Evolutionary conservation across 2,329 filamentous ascomycete species (phyloP).

Genomic region (Fusarium sulawesiense): DNA sequence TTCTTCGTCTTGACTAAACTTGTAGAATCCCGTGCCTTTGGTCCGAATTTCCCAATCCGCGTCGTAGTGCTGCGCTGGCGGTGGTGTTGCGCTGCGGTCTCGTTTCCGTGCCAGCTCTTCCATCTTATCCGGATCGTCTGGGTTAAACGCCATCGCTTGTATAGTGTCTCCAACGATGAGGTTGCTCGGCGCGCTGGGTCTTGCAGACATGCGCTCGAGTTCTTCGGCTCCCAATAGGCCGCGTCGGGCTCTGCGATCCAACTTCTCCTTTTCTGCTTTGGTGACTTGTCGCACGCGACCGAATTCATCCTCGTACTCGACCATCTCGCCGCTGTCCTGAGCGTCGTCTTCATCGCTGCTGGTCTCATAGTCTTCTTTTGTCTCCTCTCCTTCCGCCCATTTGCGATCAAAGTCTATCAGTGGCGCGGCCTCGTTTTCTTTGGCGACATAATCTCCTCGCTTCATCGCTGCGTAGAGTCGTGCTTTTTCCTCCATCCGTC

Average conservation of each 20-base stretch:
- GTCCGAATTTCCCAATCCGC: constrained; percentile 83
- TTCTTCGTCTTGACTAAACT: constrained; percentile 82
- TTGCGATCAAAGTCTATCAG: constrained; percentile 96
- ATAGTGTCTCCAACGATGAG: constrained; percentile 89
- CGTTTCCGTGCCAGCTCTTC: constrained; percentile 79
- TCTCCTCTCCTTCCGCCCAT: constrained; percentile 79
- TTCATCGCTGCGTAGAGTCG: constrained; percentile 90
- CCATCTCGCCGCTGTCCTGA: constrained; percentile 66
- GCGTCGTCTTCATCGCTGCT: constrained; percentile 55
- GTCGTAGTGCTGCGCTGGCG: constrained; percentile 85
- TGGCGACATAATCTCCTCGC: constrained; percentile 81
- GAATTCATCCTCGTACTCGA: constrained; percentile 93
- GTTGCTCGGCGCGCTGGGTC: constrained; percentile 72
- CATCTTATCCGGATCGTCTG: constrained; percentile 79
- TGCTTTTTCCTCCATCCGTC: constrained; percentile 91
- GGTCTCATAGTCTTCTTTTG: constrained; percentile 69
- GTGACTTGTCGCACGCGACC: constrained; percentile 83
- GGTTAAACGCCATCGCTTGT: constrained; percentile 84
- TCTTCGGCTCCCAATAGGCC: constrained; percentile 68
- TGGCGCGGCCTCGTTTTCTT: constrained; percentile 71
- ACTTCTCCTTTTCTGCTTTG: constrained; percentile 71
- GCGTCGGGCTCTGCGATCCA: constrained; percentile 66
- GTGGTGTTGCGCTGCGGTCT: constrained; percentile 83
- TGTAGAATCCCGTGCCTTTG: constrained; percentile 92
- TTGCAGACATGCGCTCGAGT: constrained; percentile 75